These are phyloP conservation scores for Handroanthus guayacan DNA, from an alignment of 257 asterid genomes.

Conservation along the genomic window DNA sequence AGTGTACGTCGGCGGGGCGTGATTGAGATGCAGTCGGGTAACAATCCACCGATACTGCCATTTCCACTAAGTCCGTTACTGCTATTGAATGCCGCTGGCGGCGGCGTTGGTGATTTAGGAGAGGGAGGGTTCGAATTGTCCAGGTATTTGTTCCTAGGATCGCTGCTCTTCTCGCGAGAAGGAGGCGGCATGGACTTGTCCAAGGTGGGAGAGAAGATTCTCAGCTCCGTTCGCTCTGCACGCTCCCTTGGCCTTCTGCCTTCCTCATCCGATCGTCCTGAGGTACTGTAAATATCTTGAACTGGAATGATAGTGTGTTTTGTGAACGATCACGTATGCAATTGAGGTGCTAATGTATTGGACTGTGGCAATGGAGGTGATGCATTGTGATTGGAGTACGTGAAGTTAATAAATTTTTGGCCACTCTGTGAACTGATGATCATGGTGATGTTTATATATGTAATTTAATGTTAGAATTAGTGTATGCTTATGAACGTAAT, in stretches of 20 bases:
- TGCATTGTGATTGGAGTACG: conserved; percentile 28
- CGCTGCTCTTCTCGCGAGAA: conserved; percentile 87
- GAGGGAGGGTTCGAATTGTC: conserved; percentile 93
- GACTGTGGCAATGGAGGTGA: conserved; percentile 27
- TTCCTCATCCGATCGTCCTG: conserved; percentile 77
- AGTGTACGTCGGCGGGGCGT: conserved; percentile 44
- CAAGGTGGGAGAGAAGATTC: conserved; percentile 94
- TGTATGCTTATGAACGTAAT: neutral
- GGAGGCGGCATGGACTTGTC: conserved; percentile 96
- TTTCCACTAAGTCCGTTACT: conserved; percentile 81
- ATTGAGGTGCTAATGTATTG: conserved; percentile 23
- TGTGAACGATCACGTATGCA: conserved; percentile 7
- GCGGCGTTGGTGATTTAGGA: conserved; percentile 57
- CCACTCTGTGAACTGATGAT: conserved; percentile 13
- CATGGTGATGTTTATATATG: conserved; percentile 5
- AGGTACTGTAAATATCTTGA: conserved; percentile 51
- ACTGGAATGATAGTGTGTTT: conserved; percentile 11
- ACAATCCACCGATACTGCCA: conserved; percentile 63
- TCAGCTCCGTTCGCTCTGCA: conserved; percentile 99
- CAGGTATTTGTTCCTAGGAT: conserved; percentile 83
- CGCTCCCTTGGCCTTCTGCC: conserved; percentile 95
- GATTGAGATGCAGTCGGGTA: conserved; percentile 91
- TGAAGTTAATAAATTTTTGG: conserved; percentile 27
- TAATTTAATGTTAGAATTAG: neutral
- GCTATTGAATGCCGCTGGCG: conserved; percentile 72